Percentiles rank a stretch among this genome's conserved stretches.
These are phyloP conservation scores for Aspergillus texensis DNA, from an alignment of 2,329 filamentous ascomycete species.

Conservation along the genomic window DNA sequence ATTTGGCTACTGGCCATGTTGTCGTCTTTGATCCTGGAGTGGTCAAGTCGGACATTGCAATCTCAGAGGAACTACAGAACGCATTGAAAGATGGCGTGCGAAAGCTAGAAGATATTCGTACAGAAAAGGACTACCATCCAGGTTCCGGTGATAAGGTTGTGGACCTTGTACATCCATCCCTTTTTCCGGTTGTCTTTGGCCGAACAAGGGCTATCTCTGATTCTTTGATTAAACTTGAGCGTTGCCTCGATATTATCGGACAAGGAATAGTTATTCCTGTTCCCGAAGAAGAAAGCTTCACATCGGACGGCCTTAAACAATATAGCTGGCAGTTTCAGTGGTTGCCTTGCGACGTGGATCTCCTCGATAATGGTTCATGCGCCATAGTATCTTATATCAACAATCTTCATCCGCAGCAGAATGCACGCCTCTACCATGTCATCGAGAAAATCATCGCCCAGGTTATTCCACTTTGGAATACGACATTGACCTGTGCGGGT, in stretches of 20 bases:
- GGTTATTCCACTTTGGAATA: slow-evolving; percentile 52
- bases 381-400: slow-evolving; percentile 48
- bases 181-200: slow-evolving; percentile 39
- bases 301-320: neutral
- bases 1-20: slow-evolving; percentile 38
- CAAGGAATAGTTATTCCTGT: slow-evolving; percentile 17
- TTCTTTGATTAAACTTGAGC: slow-evolving; percentile 20
- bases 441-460: slow-evolving; percentile 43
- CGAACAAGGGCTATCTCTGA: slow-evolving; percentile 27
- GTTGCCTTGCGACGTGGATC: slow-evolving; percentile 45
- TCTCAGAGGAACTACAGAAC: slow-evolving; percentile 45
- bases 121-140: slow-evolving; percentile 65
- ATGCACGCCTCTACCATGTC: slow-evolving; percentile 36
- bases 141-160: slow-evolving; percentile 60
- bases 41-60: slow-evolving; percentile 57
- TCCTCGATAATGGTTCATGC: slow-evolving; percentile 21
- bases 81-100: slow-evolving; percentile 51
- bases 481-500: slow-evolving; percentile 18
- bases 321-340: slow-evolving; percentile 49
- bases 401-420: slow-evolving; percentile 43
- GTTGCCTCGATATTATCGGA: slow-evolving; percentile 25
- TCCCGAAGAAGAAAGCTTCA: neutral
- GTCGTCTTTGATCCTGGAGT: slow-evolving; percentile 50
- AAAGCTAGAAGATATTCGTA: slow-evolving; percentile 50
- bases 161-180: slow-evolving; percentile 67